These are phyloP conservation scores for Vitellaria paradoxa DNA, from an alignment of 179 eudicot species.

Conservation along the genomic window DNA sequence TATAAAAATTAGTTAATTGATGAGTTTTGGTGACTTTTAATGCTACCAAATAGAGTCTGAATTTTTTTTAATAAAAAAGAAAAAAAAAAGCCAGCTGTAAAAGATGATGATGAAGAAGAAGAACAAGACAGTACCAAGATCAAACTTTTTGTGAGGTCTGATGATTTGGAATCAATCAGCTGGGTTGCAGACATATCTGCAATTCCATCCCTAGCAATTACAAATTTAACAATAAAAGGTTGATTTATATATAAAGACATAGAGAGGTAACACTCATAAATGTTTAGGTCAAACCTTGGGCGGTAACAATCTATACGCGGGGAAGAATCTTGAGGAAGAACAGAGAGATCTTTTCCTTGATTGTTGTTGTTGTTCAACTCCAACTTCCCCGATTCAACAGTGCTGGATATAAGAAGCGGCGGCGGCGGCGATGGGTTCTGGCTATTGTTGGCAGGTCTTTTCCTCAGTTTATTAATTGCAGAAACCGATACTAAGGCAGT, in stretches of 20 bases:
- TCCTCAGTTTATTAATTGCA: constrained; percentile 12
- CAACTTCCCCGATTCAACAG: neutral
- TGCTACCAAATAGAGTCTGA: too few species aligned
- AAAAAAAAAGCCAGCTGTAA: too few species aligned
- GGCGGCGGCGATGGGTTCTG: neutral
- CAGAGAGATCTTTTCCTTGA: constrained; percentile 11
- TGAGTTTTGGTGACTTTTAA: too few species aligned
- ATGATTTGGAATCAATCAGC: neutral
- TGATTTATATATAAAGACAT: neutral
- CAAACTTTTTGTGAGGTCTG: neutral
- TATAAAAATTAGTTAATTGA: too few species aligned
- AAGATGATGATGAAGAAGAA: neutral
- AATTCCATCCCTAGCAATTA: constrained; percentile 1
- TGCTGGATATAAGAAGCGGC: neutral
- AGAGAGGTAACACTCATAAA: neutral
- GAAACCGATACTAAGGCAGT: constrained; percentile 26
- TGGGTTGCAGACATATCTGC: neutral
- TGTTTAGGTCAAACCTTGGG: constrained; percentile 6
- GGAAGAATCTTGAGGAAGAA: constrained; percentile 12
- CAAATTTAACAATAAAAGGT: neutral
- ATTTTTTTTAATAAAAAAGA: too few species aligned
- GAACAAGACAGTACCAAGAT: neutral
- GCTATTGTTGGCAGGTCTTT: neutral
- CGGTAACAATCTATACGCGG: neutral
- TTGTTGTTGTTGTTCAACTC: neutral